phyloP scores from a whole-genome alignment of 768 basidiomycete genomes.

The Termitomyces bulborhizus region DNA sequence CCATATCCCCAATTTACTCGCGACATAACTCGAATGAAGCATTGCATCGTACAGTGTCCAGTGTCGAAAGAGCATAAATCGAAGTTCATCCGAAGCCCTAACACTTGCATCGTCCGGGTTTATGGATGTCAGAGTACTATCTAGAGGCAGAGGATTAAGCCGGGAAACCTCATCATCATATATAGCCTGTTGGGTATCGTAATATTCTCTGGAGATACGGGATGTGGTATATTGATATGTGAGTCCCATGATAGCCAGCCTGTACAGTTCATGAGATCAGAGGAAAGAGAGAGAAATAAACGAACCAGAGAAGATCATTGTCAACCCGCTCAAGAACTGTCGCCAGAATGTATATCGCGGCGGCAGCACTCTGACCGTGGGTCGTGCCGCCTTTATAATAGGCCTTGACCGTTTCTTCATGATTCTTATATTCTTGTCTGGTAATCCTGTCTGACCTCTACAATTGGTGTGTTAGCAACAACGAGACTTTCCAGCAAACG shows the following conservation, averaged over 20 bases:
- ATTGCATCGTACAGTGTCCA: conserved; percentile 99
- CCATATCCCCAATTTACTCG: conserved; percentile 94
- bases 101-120: conserved; percentile 83
- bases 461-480: conserved; percentile 2
- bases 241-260: conserved; percentile 89
- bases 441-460: conserved; percentile 55
- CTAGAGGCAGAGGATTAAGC: conserved; percentile 61
- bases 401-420: conserved; percentile 62
- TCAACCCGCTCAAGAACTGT: conserved; percentile 89
- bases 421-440: conserved; percentile 60
- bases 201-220: conserved; percentile 80
- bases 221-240: conserved; percentile 90
- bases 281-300: background rate
- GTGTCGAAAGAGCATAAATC: conserved; percentile 93
- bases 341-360: conserved; percentile 84
- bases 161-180: conserved; percentile 92
- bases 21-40: conserved; percentile 96
- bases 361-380: conserved; percentile 85
- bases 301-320: conserved; percentile 88
- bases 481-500: background rate
- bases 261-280: conserved; percentile 21
- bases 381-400: conserved; percentile 84
- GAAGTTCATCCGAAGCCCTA: conserved; percentile 79
- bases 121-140: conserved; percentile 38
- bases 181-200: conserved; percentile 74